Evolutionary conservation across 352 stramenopile genomes (phyloP).

Genomic region (Globisporangium solare): DNA sequence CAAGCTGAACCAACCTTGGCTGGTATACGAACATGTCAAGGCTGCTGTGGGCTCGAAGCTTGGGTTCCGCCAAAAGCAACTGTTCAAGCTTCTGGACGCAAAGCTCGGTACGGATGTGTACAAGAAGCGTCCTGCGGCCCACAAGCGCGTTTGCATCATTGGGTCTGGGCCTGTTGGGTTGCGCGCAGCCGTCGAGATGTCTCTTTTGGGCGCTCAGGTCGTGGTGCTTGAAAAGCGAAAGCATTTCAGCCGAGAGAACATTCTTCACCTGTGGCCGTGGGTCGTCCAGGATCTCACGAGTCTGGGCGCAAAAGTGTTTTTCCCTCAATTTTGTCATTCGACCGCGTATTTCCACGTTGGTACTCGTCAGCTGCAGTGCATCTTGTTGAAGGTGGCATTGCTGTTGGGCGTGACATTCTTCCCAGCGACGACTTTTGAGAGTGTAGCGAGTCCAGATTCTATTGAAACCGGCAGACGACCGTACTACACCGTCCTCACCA

Average conservation of each 20-base stretch:
- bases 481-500: conserved; percentile 68
- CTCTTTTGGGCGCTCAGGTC: conserved; percentile 64
- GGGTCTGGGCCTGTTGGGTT: conserved; percentile 73
- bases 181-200: conserved; percentile 66
- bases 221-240: conserved; percentile 81
- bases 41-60: conserved; percentile 47
- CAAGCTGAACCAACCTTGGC: conserved; percentile 44
- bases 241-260: conserved; percentile 79
- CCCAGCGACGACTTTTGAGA: conserved; percentile 55
- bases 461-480: conserved; percentile 50
- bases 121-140: conserved; percentile 46
- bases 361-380: conserved; percentile 81
- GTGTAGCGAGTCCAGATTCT: conserved; percentile 44
- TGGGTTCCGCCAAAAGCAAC: conserved; percentile 69
- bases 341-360: conserved; percentile 83
- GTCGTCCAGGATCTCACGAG: conserved; percentile 79
- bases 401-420: conserved; percentile 69
- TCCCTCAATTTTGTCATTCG: conserved; percentile 76
- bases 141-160: conserved; percentile 72
- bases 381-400: conserved; percentile 77
- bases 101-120: conserved; percentile 52
- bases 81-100: conserved; percentile 67
- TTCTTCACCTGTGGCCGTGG: conserved; percentile 80
- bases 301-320: conserved; percentile 81
- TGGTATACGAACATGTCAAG: conserved; percentile 69